A percentile compares a stretch with the other conserved stretches of the same genome.
Evolutionary conservation across 805 yeast species (phyloP).

Genomic region (Blastobotrys terrestris): DNA sequence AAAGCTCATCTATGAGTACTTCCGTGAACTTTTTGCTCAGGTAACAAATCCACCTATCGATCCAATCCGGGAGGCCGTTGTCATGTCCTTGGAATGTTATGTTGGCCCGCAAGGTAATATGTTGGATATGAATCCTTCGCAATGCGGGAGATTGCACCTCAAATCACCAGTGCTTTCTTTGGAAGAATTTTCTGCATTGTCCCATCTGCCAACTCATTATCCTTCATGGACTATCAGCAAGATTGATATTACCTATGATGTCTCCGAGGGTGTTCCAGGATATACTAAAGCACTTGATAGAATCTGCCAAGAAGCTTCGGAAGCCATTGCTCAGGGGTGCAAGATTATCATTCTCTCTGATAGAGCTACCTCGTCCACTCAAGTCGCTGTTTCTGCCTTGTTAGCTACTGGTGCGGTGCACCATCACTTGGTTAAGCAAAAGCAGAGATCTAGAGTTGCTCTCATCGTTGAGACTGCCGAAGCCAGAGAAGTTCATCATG

Average conservation of each 20-base stretch:
- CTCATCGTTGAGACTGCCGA: constrained; percentile 89
- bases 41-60: constrained; percentile 99
- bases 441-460: constrained; percentile 94
- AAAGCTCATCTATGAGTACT: constrained; percentile 82
- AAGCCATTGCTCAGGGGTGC: constrained; percentile 69
- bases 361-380: constrained; percentile 48
- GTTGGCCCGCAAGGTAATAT: constrained; percentile 98
- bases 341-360: constrained; percentile 77
- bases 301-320: constrained; percentile 79
- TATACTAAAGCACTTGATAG: constrained; percentile 80
- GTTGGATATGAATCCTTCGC: constrained; percentile 84
- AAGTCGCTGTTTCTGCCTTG: constrained; percentile 79
- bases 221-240: constrained; percentile 81
- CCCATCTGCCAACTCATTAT: constrained; percentile 63
- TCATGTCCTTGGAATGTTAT: constrained; percentile 95
- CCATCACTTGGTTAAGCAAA: constrained; percentile 91
- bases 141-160: constrained; percentile 82
- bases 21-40: constrained; percentile 94
- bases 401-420: constrained; percentile 97
- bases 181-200: constrained; percentile 68
- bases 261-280: constrained; percentile 77
- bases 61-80: constrained; percentile 93
- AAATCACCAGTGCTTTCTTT: constrained; percentile 76
- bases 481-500: constrained; percentile 95
- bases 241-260: constrained; percentile 85